Conservation (phyloP, 2,329 filamentous ascomycete genomes). For the Huntiella omanensis region DNA sequence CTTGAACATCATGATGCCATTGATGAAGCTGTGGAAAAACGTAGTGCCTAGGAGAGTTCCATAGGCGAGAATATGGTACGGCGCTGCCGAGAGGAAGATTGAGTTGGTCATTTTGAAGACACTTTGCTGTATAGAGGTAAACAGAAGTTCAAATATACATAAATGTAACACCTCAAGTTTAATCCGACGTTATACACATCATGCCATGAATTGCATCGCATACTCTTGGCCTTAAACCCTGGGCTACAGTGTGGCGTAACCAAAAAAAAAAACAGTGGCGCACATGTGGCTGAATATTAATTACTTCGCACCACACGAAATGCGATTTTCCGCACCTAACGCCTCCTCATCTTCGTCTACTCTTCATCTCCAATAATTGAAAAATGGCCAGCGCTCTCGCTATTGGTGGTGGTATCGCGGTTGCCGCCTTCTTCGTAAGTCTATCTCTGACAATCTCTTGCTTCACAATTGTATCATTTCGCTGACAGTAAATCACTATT, state of each 20-base stretch:
- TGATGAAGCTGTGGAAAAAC: constrained; percentile 71
- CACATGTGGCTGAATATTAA: constrained; percentile 7
- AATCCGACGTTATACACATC: too few species aligned
- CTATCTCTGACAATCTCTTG: background rate
- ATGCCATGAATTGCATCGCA: too few species aligned
- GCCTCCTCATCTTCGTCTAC: too few species aligned
- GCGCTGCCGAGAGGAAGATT: constrained; percentile 42
- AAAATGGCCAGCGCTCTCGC: constrained; percentile 27
- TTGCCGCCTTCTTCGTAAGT: constrained; percentile 32
- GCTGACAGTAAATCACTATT: background rate
- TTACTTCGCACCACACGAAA: background rate
- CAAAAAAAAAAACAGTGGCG: background rate
- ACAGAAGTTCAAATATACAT: too few species aligned
- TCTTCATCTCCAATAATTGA: constrained; percentile 2
- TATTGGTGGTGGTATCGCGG: constrained; percentile 28
- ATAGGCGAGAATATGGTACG: constrained; percentile 66
- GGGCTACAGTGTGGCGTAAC: background rate
- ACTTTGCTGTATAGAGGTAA: background rate
- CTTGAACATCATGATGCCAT: constrained; percentile 55
- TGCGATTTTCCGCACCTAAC: background rate
- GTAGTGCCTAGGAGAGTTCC: constrained; percentile 73
- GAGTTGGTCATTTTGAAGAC: constrained; percentile 14
- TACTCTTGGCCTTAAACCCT: background rate
- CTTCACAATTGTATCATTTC: background rate
- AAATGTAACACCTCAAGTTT: too few species aligned